These are phyloP conservation scores for Ogataea degrootiae DNA, from an alignment of 805 yeast genomes.

Conservation along the genomic window DNA sequence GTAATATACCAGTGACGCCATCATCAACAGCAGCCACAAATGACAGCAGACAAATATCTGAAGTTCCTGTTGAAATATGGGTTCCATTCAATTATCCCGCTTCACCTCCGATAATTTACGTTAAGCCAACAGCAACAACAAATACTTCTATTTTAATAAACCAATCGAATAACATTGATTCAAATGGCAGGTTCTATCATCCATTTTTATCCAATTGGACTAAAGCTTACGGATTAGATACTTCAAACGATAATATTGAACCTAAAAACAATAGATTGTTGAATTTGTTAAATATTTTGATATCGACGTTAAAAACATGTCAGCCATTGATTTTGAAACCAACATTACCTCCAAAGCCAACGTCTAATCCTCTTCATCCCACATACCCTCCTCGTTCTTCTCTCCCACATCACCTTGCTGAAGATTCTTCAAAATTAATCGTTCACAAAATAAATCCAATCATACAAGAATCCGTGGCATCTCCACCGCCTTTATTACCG, in stretches of 20 bases:
- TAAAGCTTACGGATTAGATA: slow-evolving; percentile 11
- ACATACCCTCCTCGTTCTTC: slow-evolving; percentile 6
- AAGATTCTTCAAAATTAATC: background rate
- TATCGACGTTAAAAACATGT: slow-evolving; percentile 13
- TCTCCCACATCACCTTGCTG: background rate
- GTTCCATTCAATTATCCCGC: slow-evolving; percentile 67
- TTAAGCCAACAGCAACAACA: slow-evolving; percentile 24
- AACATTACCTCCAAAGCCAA: slow-evolving; percentile 33
- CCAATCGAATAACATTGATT: slow-evolving; percentile 64
- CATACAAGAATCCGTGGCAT: background rate
- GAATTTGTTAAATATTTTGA: slow-evolving; percentile 16
- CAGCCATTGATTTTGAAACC: slow-evolving; percentile 30
- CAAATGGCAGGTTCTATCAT: slow-evolving; percentile 66
- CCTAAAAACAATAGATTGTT: slow-evolving; percentile 27
- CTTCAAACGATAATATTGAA: slow-evolving; percentile 19
- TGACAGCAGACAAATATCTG: slow-evolving; percentile 15
- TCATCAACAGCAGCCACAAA: slow-evolving; percentile 6
- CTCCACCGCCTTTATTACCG: slow-evolving; percentile 25
- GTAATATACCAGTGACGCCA: slow-evolving; percentile 37
- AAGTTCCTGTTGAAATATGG: slow-evolving; percentile 71
- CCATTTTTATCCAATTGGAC: slow-evolving; percentile 64
- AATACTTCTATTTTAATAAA: slow-evolving; percentile 33
- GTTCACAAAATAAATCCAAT: background rate
- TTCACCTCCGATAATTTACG: slow-evolving; percentile 62
- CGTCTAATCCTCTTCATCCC: slow-evolving; percentile 6